Evolutionary conservation across 305 asterid species (phyloP).

Genomic region (Salvia sclarea): DNA sequence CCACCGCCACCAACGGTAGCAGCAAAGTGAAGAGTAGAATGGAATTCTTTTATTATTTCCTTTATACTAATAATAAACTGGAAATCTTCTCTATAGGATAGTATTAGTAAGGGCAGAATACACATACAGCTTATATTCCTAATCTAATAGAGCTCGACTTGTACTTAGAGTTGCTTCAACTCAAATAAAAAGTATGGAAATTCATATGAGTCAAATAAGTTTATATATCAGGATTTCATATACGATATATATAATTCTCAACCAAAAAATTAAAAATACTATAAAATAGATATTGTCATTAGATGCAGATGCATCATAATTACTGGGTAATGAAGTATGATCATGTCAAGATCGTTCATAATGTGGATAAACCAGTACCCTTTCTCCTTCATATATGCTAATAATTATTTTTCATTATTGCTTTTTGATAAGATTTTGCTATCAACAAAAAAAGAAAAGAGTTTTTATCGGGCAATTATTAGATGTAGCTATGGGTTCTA

Average conservation of each 20-base stretch:
- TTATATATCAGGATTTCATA: neutral
- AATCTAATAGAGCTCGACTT: no score
- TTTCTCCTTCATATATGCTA: conserved; percentile 30
- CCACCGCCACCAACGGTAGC: conserved; percentile 32
- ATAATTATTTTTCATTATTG: conserved; percentile 22
- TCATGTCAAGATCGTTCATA: conserved; percentile 26
- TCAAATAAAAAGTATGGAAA: no score
- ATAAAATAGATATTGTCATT: conserved; percentile 7
- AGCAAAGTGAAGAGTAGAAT: conserved; percentile 21
- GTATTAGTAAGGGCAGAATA: no score
- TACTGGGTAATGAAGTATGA: conserved; percentile 12
- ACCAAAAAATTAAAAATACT: neutral
- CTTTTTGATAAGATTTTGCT: conserved; percentile 13
- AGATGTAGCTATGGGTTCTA: conserved; percentile 7
- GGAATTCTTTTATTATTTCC: no score
- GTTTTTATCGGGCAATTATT: conserved; percentile 15
- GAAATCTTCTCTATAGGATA: neutral
- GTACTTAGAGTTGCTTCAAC: no score
- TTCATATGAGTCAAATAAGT: neutral
- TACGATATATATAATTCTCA: neutral
- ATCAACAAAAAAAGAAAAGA: conserved; percentile 8
- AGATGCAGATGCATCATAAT: conserved; percentile 21
- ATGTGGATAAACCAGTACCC: conserved; percentile 31
- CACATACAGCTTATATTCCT: no score
- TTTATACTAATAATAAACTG: no score